phyloP scores from a whole-genome alignment of 805 yeast species.

The Metschnikowia peoriensis region DNA sequence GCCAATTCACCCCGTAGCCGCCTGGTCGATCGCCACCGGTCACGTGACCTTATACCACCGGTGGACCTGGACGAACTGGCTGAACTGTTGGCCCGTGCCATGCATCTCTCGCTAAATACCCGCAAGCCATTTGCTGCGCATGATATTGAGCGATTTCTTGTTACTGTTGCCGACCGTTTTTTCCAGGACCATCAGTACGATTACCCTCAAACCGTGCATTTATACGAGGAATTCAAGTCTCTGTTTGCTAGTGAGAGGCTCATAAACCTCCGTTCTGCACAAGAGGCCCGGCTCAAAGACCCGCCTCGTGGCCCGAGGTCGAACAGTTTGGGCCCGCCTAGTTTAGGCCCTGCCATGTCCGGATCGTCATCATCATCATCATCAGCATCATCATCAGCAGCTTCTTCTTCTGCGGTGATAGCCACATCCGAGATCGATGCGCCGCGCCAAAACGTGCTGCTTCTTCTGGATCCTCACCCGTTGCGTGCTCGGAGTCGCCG shows the following conservation, averaged over 20 bases:
- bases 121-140: constrained; percentile 10
- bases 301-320: not conserved
- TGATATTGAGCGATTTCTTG: constrained; percentile 41
- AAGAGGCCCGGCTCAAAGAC: not conserved
- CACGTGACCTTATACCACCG: not conserved
- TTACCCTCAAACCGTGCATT: constrained; percentile 43
- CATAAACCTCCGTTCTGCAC: constrained; percentile 22
- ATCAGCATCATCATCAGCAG: no score
- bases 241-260: constrained; percentile 42
- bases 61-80: not conserved
- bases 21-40: not conserved
- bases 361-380: no score
- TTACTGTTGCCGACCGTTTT: constrained; percentile 41
- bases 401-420: no score
- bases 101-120: constrained; percentile 4
- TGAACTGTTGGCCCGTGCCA: constrained; percentile 10
- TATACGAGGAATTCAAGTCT: constrained; percentile 43
- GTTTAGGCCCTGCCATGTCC: no score
- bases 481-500: no score
- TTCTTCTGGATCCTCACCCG: not conserved
- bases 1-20: not conserved
- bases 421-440: no score
- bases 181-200: constrained; percentile 40
- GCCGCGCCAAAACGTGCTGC: not conserved
- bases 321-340: no score